Percentiles rank a stretch among this genome's conserved stretches.
phyloP scores from a whole-genome alignment of 768 basidiomycete species.

The Tylopilus subfusipes region DNA sequence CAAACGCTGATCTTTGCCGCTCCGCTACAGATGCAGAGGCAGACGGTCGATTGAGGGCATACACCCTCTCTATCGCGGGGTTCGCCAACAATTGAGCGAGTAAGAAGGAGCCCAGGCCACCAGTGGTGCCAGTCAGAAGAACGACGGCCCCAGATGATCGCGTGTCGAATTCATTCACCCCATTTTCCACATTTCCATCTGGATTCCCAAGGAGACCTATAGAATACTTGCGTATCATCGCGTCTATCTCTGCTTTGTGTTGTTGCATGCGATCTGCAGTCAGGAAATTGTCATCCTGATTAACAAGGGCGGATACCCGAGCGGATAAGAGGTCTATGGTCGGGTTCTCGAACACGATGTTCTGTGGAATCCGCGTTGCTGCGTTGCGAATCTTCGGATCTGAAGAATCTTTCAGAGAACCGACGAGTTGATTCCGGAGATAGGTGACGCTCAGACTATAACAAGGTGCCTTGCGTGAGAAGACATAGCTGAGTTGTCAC shows the following conservation, averaged over 20 bases:
- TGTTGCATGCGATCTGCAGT: not conserved
- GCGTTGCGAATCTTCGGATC: constrained; percentile 20
- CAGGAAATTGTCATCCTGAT: not conserved
- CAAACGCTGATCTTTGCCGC: constrained; percentile 35
- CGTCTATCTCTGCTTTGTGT: constrained; percentile 14
- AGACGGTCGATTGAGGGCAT: constrained; percentile 32
- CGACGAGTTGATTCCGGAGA: constrained; percentile 19
- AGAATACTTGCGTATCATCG: constrained; percentile 40
- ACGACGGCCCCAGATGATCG: not conserved
- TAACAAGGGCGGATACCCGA: not conserved
- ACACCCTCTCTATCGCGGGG: constrained; percentile 28
- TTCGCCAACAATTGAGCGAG: constrained; percentile 30
- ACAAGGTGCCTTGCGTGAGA: not conserved
- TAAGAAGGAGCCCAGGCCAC: constrained; percentile 39
- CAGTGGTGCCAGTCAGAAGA: constrained; percentile 42
- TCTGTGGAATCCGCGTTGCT: constrained; percentile 21
- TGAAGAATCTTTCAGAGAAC: constrained; percentile 25
- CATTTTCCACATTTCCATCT: not conserved
- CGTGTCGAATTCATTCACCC: no score
- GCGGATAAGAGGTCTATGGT: constrained; percentile 15
- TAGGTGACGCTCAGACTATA: constrained; percentile 24
- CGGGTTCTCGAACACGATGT: constrained; percentile 38
- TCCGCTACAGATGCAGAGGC: constrained; percentile 6
- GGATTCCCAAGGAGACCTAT: not conserved
- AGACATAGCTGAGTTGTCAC: not conserved